Evolutionary conservation across 129 eudicot genomes (phyloP).

Genomic region (Smallanthus sonchifolius): DNA sequence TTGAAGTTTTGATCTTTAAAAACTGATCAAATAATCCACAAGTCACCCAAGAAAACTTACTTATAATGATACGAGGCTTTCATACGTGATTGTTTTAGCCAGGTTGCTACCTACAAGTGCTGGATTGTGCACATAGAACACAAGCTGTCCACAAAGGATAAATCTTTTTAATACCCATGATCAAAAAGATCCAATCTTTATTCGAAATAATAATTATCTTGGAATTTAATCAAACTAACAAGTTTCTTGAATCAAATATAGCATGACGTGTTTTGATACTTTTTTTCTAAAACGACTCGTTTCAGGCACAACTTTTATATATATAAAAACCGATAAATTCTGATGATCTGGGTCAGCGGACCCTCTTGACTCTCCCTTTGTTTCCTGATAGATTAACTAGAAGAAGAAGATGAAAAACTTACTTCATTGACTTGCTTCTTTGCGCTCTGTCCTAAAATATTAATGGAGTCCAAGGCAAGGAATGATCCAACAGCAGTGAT

Average conservation of each 20-base stretch:
- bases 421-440: slow-evolving; percentile 50
- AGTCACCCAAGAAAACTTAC: slow-evolving; percentile 34
- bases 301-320: not conserved
- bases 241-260: not conserved
- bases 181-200: not conserved
- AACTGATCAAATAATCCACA: not conserved
- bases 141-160: slow-evolving; percentile 46
- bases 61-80: slow-evolving; percentile 42
- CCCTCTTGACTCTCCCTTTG: no score
- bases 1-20: not conserved
- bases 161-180: not conserved
- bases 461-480: slow-evolving; percentile 45
- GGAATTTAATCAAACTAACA: not conserved
- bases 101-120: slow-evolving; percentile 73
- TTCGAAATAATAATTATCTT: not conserved
- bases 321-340: no score
- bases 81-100: slow-evolving; percentile 65
- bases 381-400: no score
- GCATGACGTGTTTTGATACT: not conserved
- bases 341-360: no score
- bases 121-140: slow-evolving; percentile 77
- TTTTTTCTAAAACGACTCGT: not conserved
- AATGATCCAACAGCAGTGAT: slow-evolving; percentile 38
- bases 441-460: slow-evolving; percentile 36
- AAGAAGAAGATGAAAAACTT: not conserved